Percentiles rank a stretch among this genome's conserved stretches.
Conservation (phyloP, 371 early-diverging fungal genomes). For the Lichtheimia hyalospora region DNA sequence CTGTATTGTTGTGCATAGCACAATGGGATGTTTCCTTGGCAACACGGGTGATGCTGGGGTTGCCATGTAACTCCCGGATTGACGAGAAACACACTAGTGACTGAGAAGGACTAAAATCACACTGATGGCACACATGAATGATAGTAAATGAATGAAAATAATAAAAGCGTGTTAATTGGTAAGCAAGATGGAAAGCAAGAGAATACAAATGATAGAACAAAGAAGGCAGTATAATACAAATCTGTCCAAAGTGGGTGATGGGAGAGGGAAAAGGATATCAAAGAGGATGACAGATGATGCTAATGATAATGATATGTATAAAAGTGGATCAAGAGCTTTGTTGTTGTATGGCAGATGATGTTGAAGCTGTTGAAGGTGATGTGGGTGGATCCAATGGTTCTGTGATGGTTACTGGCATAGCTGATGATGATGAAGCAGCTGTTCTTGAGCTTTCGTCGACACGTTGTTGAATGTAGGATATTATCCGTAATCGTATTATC, state of each 20-base stretch:
- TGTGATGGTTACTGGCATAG: not conserved
- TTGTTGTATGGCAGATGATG: not conserved
- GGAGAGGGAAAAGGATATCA: not conserved
- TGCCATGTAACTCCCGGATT: not conserved
- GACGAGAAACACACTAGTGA: slow-evolving; percentile 1
- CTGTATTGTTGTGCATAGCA: not conserved
- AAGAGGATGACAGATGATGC: not conserved
- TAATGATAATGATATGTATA: not conserved
- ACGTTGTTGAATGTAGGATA: slow-evolving; percentile 26
- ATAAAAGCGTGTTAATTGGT: not conserved
- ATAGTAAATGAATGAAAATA: too few relatives aligned
- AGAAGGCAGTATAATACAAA: not conserved
- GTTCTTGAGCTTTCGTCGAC: slow-evolving; percentile 4
- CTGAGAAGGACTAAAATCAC: not conserved
- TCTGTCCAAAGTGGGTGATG: not conserved
- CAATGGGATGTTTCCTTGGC: not conserved
- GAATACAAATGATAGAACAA: not conserved
- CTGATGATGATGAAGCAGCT: not conserved
- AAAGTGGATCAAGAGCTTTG: not conserved
- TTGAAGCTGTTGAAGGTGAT: not conserved
- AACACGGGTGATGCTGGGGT: slow-evolving; percentile 1
- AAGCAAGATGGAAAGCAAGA: not conserved
- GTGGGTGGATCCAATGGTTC: not conserved
- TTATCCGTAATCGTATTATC: slow-evolving; percentile 23
- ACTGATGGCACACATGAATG: not conserved